Base-by-base conservation (phyloP, 1,284 basidiomycete species). In the Malassezia obtusa region DNA sequence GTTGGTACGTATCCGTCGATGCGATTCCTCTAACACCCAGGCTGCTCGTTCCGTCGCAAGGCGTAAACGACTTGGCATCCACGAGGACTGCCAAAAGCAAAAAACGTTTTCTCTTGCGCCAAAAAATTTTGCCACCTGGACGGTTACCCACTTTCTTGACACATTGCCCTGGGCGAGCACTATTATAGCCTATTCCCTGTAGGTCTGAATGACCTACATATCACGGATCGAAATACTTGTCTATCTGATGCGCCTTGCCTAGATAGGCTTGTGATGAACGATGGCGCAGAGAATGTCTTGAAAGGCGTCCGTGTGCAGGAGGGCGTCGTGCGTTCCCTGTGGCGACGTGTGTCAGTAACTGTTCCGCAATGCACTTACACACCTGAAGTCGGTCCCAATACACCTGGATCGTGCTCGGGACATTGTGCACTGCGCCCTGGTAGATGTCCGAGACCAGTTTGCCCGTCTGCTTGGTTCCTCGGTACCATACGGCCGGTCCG, bases 1-100 rank as follows among this genome's bases (percentile, higher is more conserved):
- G 92, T 96, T 80, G 94, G 91, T 94, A 75, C 70, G 85, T 80
- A 40, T 22, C 9, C 39, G 10, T 35, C 43, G n/a, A n/a, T n/a
- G 22, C 31, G 35, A 48, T 40, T 12, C 45, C 26, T 26, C 40
- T 55, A 30, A 45, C 37, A 32, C 32, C 9, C 28, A 60, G 58
- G 66, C 63, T 68, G 66, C 66, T 68, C 66, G 45, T 68, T 68
- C 66, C 66, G 66, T 45, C 61, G 59, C 56, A 68, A 68, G 66
- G 62, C 62, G 49, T 68, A 66, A 68, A 57, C 19, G 22, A 28
- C 39, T 49, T 19, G 35, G 19, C 17, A 8, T n/a, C 21, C 17
- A 19, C 28, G 24, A 11, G 21, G n/a, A 22, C 7, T 17, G 21
- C n/a, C 35, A n/a, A n/a, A n/a, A n/a, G n/a, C n/a, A n/a, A n/a